These are phyloP conservation scores for Geosiphon pyriformis DNA, from an alignment of 192 early-diverging fungal genomes.

Conservation along the genomic window DNA sequence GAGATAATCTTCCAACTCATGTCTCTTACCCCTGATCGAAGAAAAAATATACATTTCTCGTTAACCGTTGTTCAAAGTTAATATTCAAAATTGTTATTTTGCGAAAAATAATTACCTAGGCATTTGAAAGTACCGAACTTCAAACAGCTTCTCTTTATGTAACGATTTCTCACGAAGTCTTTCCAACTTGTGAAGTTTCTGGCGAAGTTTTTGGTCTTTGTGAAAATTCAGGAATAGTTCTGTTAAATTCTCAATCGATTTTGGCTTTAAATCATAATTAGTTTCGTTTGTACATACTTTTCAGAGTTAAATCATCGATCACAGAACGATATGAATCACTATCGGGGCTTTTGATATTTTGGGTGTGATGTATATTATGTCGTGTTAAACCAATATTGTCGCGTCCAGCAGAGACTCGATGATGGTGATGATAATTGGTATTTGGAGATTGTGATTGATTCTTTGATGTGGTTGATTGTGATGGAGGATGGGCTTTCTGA, in stretches of 20 bases:
- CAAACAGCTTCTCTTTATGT: conserved; percentile 17
- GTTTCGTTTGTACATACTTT: conserved; percentile 19
- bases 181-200: conserved; percentile 13
- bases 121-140: conserved; percentile 27
- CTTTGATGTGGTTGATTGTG: not conserved
- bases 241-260: no score
- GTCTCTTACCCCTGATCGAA: conserved; percentile 14
- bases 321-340: conserved; percentile 14
- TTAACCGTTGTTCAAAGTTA: not conserved
- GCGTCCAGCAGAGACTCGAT: not conserved
- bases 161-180: conserved; percentile 3
- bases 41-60: not conserved
- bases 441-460: not conserved
- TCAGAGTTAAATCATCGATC: conserved; percentile 19
- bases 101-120: not conserved
- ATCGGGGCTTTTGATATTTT: not conserved
- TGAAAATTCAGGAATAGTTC: no score
- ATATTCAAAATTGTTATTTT: not conserved
- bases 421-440: not conserved
- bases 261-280: no score
- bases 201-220: conserved; percentile 18
- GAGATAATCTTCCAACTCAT: conserved; percentile 20
- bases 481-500: conserved; percentile 5
- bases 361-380: not conserved
- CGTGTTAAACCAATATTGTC: not conserved